phyloP scores from a whole-genome alignment of 306 rosid species.

The Bauhinia variegata region DNA sequence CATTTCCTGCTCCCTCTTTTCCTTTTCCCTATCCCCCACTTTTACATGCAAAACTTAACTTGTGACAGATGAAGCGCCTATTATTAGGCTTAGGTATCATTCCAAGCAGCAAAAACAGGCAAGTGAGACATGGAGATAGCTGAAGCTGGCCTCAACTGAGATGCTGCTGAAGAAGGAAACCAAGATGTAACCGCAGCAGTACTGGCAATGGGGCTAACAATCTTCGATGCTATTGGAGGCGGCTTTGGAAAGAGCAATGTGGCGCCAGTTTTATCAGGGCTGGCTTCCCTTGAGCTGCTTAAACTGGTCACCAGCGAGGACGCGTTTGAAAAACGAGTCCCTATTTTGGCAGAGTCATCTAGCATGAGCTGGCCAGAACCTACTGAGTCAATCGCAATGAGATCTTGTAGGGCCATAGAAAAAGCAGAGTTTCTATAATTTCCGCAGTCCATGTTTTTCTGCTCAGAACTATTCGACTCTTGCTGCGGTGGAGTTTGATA shows the following conservation, averaged over 20 bases:
- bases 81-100: constrained; percentile 59
- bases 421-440: constrained; percentile 51
- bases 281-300: constrained; percentile 80
- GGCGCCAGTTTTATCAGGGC: constrained; percentile 74
- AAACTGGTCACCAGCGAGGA: constrained; percentile 81
- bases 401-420: constrained; percentile 65
- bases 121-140: constrained; percentile 70
- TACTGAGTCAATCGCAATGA: constrained; percentile 58
- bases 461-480: constrained; percentile 42
- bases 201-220: constrained; percentile 30
- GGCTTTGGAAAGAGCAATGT: constrained; percentile 58
- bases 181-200: constrained; percentile 55
- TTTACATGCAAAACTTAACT: constrained; percentile 48
- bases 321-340: constrained; percentile 68
- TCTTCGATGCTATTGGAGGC: constrained; percentile 57
- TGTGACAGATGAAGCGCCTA: constrained; percentile 1
- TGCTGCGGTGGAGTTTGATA: constrained; percentile 43
- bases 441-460: constrained; percentile 45
- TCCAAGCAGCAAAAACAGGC: constrained; percentile 93
- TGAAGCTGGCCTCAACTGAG: constrained; percentile 72
- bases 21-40: neutral
- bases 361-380: constrained; percentile 38
- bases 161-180: constrained; percentile 62
- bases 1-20: constrained; percentile 11
- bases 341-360: constrained; percentile 50